These are phyloP conservation scores for Boletus sp. DNA, from an alignment of 768 basidiomycete species.

Conservation along the genomic window DNA sequence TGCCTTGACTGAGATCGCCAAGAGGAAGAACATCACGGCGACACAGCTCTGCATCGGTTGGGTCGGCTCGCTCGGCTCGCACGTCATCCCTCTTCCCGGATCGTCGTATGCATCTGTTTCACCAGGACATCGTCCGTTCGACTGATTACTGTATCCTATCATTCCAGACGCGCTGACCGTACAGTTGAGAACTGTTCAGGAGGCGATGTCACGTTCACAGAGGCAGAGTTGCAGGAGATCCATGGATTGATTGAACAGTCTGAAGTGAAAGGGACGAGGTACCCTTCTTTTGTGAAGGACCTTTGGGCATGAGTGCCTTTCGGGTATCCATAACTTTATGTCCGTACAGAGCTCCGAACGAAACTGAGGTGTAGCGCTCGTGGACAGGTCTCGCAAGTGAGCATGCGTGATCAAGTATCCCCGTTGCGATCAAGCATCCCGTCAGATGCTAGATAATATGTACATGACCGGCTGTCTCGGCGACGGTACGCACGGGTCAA, in stretches of 20 bases:
- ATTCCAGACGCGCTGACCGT: constrained; percentile 32
- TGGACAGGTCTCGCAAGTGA: neutral
- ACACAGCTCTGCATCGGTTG: constrained; percentile 45
- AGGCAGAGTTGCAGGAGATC: constrained; percentile 41
- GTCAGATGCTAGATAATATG: neutral
- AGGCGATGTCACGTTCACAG: constrained; percentile 40
- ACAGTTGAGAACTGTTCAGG: constrained; percentile 47
- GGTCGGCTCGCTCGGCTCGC: constrained; percentile 38
- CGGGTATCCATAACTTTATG: neutral
- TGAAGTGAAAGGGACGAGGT: constrained; percentile 42
- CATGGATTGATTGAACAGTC: constrained; percentile 34
- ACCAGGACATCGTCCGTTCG: neutral
- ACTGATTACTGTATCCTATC: neutral
- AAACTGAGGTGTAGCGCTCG: too few relatives aligned
- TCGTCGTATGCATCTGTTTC: constrained; percentile 33
- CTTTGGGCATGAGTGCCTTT: constrained; percentile 34
- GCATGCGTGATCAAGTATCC: neutral
- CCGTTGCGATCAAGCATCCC: neutral
- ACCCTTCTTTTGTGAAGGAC: constrained; percentile 21
- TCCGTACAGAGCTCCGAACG: neutral
- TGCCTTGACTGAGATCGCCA: constrained; percentile 39
- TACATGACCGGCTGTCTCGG: constrained; percentile 11
- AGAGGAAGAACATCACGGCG: constrained; percentile 41
- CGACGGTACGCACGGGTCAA: neutral
- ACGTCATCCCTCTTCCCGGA: constrained; percentile 52